Evolutionary conservation across 345 rosid genomes (phyloP).

Genomic region (Noccaea bulbosa): DNA sequence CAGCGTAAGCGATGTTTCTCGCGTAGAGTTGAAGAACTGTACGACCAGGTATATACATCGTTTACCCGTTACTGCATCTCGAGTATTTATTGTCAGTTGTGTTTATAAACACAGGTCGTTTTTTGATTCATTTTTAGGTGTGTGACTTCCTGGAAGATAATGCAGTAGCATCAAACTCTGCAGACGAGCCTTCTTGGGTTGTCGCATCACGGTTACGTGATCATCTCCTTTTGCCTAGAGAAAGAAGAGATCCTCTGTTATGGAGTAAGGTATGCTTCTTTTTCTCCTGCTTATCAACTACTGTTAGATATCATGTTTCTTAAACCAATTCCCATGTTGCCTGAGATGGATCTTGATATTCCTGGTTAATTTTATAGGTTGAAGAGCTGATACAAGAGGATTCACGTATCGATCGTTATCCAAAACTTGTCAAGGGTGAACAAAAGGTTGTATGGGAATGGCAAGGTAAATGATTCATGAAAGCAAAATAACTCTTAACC

Average conservation of each 20-base stretch:
- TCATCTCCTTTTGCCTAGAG: conserved; percentile 81
- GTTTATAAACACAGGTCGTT: background rate
- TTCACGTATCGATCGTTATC: conserved; percentile 83
- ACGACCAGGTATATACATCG: conserved; percentile 58
- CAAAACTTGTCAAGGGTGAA: conserved; percentile 84
- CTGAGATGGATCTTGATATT: conserved; percentile 13
- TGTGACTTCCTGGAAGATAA: conserved; percentile 90
- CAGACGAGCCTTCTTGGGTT: conserved; percentile 78
- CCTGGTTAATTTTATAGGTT: conserved; percentile 55
- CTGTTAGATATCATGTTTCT: background rate
- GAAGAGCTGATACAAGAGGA: conserved; percentile 87
- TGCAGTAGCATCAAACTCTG: conserved; percentile 62
- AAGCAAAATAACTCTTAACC: background rate
- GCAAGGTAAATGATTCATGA: conserved; percentile 66
- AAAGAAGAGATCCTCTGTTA: conserved; percentile 75
- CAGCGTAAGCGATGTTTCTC: conserved; percentile 50
- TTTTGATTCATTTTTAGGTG: conserved; percentile 51
- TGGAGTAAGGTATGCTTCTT: conserved; percentile 73
- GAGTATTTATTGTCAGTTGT: background rate
- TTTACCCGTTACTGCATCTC: background rate
- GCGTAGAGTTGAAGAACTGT: conserved; percentile 69
- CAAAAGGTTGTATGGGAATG: conserved; percentile 96
- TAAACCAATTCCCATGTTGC: background rate
- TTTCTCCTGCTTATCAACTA: background rate
- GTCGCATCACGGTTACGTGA: conserved; percentile 86